These are phyloP conservation scores for Fusarium sp. DNA, from an alignment of 2,329 filamentous ascomycete species.

Conservation along the genomic window DNA sequence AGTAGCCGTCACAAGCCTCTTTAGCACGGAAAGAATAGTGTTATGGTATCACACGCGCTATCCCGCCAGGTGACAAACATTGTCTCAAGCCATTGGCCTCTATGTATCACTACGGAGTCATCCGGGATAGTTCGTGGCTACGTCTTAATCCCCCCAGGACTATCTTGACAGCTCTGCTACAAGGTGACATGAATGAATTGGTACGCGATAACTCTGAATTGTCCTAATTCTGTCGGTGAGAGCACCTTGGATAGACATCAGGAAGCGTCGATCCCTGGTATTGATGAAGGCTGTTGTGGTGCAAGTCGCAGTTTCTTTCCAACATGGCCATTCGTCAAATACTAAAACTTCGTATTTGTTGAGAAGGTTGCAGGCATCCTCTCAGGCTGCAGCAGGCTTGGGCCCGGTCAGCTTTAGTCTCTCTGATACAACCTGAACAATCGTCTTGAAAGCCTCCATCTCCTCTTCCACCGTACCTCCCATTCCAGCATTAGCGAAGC, in stretches of 20 bases:
- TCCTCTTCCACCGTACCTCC: slow-evolving; percentile 92
- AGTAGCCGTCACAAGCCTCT: background rate
- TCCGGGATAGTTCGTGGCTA: slow-evolving; percentile 29
- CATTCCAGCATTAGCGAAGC: slow-evolving; percentile 77
- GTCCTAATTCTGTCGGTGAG: background rate
- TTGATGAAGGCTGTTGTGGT: background rate
- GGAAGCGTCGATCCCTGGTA: background rate
- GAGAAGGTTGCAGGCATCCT: background rate
- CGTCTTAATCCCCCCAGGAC: slow-evolving; percentile 36
- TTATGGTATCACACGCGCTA: slow-evolving; percentile 30
- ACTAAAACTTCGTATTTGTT: background rate
- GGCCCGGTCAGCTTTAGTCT: slow-evolving; percentile 44
- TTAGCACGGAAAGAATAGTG: slow-evolving; percentile 4
- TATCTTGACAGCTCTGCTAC: slow-evolving; percentile 35
- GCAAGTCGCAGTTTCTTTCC: background rate
- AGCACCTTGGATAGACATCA: background rate
- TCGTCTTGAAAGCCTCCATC: slow-evolving; percentile 84
- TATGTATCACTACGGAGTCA: slow-evolving; percentile 32
- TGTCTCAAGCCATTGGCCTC: slow-evolving; percentile 35
- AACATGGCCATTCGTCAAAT: background rate
- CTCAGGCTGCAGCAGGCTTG: slow-evolving; percentile 14
- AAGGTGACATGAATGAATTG: slow-evolving; percentile 10
- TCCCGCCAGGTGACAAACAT: slow-evolving; percentile 41
- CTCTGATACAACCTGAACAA: slow-evolving; percentile 74
- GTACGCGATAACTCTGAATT: background rate